These are phyloP conservation scores for Globisporangium parvum DNA, from an alignment of 352 stramenopile species.

Conservation along the genomic window DNA sequence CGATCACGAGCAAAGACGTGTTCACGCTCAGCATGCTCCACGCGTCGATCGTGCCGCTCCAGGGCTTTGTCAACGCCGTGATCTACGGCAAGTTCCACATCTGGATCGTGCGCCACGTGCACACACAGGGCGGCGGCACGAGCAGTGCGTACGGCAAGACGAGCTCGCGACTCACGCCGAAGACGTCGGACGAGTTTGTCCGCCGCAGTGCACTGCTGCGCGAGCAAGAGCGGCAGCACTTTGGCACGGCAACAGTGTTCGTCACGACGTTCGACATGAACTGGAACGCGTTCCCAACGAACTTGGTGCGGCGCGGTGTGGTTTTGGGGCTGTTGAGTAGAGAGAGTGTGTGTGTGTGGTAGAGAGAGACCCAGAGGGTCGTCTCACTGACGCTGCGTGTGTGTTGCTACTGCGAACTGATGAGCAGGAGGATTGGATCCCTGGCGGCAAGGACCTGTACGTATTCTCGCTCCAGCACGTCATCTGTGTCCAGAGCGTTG, in stretches of 20 bases:
- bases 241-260: constrained; percentile 71
- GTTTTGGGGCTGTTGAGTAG: neutral
- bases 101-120: constrained; percentile 62
- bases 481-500: constrained; percentile 50
- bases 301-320: constrained; percentile 25
- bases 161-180: constrained; percentile 32
- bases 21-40: constrained; percentile 68
- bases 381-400: neutral
- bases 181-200: constrained; percentile 35
- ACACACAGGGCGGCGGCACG: constrained; percentile 17
- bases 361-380: too few species aligned
- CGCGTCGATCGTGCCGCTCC: constrained; percentile 69
- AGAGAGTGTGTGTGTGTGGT: neutral
- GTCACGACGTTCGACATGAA: constrained; percentile 83
- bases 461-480: constrained; percentile 81
- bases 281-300: constrained; percentile 55
- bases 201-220: constrained; percentile 26
- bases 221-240: constrained; percentile 48
- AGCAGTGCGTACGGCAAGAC: constrained; percentile 16
- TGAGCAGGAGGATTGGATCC: constrained; percentile 61
- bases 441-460: constrained; percentile 68
- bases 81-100: constrained; percentile 86
- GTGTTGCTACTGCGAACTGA: neutral
- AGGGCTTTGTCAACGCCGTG: constrained; percentile 80
- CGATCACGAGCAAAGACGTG: constrained; percentile 44